Conservation (phyloP, 192 early-diverging fungal species). For the Spizellomyces sp. region DNA sequence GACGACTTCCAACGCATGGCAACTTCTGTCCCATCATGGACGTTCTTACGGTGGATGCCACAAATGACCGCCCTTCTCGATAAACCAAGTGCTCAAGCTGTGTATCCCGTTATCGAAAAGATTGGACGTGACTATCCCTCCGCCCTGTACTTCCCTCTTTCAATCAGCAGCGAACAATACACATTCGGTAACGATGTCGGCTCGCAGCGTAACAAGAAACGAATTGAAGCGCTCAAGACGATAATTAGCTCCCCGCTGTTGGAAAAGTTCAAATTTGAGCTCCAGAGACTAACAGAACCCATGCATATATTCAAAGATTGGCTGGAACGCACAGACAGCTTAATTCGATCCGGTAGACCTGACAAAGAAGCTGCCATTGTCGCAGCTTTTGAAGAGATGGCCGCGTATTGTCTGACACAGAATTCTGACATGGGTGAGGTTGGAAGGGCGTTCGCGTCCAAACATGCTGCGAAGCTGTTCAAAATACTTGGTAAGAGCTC, state of each 20-base stretch:
- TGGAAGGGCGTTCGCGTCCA: constrained; percentile 36
- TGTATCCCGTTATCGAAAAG: constrained; percentile 33
- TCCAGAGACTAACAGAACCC: constrained; percentile 67
- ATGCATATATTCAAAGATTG: constrained; percentile 72
- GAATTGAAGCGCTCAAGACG: constrained; percentile 33
- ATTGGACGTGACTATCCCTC: constrained; percentile 66
- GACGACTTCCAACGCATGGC: constrained; percentile 26
- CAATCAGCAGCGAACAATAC: constrained; percentile 73
- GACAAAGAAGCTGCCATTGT: constrained; percentile 35
- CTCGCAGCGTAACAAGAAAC: constrained; percentile 25
- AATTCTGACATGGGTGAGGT: constrained; percentile 8
- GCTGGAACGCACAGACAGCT: constrained; percentile 47
- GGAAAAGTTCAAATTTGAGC: constrained; percentile 63
- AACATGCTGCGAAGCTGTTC: constrained; percentile 45
- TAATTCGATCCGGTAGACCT: constrained; percentile 28
- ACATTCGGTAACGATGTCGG: constrained; percentile 33
- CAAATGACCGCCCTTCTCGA: constrained; percentile 74
- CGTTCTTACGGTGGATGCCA: constrained; percentile 74
- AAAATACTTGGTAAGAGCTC: constrained; percentile 38
- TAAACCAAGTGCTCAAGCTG: constrained; percentile 32
- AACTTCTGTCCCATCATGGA: constrained; percentile 53
- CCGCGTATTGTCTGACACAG: constrained; percentile 49
- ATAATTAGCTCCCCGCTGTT: constrained; percentile 48
- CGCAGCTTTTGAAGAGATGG: constrained; percentile 55
- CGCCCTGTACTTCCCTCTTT: constrained; percentile 69